Conservation (phyloP, 495 filamentous ascomycete species). For the Hypomontagnella monticulosa region DNA sequence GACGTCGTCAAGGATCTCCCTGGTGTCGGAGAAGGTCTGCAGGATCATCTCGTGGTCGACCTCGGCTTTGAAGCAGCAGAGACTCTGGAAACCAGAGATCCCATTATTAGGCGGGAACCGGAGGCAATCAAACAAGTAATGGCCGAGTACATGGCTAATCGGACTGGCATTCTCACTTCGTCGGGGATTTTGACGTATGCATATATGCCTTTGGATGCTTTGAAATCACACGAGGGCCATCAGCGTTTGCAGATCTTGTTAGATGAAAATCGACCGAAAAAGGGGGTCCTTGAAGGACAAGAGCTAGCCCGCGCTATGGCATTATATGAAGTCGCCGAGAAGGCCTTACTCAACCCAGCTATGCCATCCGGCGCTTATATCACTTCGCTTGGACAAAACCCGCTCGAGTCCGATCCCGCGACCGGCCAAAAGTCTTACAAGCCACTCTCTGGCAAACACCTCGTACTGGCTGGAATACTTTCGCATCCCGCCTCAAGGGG, state of each 20-base stretch:
- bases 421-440: constrained; percentile 56
- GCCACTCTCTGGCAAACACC: too few relatives aligned
- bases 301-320: too few relatives aligned
- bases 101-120: constrained; percentile 4
- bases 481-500: too few relatives aligned
- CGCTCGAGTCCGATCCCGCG: not conserved
- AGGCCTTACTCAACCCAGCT: too few relatives aligned
- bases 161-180: constrained; percentile 19
- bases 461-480: too few relatives aligned
- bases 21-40: constrained; percentile 65
- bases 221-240: too few relatives aligned
- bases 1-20: constrained; percentile 58
- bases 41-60: constrained; percentile 58
- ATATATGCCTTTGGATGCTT: constrained; percentile 19
- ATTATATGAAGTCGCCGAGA: too few relatives aligned
- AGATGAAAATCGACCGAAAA: too few relatives aligned
- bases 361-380: too few relatives aligned
- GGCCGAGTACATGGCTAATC: constrained; percentile 8
- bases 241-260: too few relatives aligned
- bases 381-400: too few relatives aligned
- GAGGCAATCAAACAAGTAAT: constrained; percentile 13
- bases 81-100: constrained; percentile 23
- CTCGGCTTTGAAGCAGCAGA: constrained; percentile 26
- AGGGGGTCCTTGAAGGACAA: too few relatives aligned
- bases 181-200: constrained; percentile 25